Base-by-base conservation (phyloP, 2,329 filamentous ascomycete species). In the Cryphonectria carpinicola region DNA sequence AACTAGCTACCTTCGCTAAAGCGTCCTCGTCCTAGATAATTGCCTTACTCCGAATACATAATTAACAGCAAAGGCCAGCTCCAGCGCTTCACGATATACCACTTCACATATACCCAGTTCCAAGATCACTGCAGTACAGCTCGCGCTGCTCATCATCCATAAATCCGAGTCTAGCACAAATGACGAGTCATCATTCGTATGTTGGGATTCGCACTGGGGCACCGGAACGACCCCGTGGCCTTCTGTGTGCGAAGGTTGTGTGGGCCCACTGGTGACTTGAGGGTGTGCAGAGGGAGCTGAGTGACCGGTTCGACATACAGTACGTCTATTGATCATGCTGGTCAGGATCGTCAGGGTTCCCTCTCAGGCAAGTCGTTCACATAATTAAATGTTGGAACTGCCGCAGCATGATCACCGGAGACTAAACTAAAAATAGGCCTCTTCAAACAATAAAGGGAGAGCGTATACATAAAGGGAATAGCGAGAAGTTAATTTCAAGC, bases 281-380 rank as follows among this genome's bases (percentile, higher is more conserved):
- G 65, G 65, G 65, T 66, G 65, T 60, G 52, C 28, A 58, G 35
- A 56, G 1, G 19, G 28, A 58, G 65, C 65, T 66, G 65, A 58
- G n/a, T 28, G 52, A 56, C 25, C 25, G 14, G 3, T 19, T 28
- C 52, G 25, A 28, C 54, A 58, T 17, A 39, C 37, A 39, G 37
- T 39, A 19, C 14, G 13, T 32, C 7, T 32, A 58, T 35, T 28
- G 22, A 49, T 32, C 14, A 32, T 35, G 28, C 13, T 58, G 54
- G 19, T 58, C 54, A 28, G 17, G 25, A 58, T 32, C 54, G 54
- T 58, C 54, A 58, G 54, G 54, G 54, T 58, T 32, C 25, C 14
- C 22, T 19, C 54, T 4, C 7, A 19, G 28, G 13, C 14, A 58
- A 19, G 3, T 35, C 6, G 6, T 35, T 19, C 25, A 32, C 13